Evolutionary conservation across 352 stramenopile species (phyloP).

Genomic region (Phytophthora agathidicida): DNA sequence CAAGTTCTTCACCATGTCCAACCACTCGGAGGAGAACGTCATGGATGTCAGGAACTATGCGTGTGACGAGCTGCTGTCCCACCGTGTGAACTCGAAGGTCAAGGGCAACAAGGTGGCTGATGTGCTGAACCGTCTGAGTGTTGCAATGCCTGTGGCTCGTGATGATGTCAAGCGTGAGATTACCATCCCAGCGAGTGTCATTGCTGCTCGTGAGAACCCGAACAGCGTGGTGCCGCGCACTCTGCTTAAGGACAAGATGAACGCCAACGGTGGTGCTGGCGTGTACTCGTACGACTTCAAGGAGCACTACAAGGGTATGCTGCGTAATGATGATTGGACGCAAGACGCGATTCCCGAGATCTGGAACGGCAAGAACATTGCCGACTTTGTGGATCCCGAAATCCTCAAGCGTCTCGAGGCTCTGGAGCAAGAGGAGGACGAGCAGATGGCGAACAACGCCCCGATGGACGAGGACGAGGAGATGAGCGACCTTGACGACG

Average conservation of each 20-base stretch:
- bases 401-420: constrained; percentile 96
- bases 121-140: constrained; percentile 96
- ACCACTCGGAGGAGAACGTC: constrained; percentile 97
- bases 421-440: constrained; percentile 97
- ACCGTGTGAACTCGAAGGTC: constrained; percentile 95
- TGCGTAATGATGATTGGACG: constrained; percentile 96
- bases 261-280: constrained; percentile 96
- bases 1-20: constrained; percentile 98
- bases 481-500: constrained; percentile 94
- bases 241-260: constrained; percentile 89
- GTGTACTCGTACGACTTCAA: constrained; percentile 98
- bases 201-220: constrained; percentile 75
- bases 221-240: constrained; percentile 44
- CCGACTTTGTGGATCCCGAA: constrained; percentile 98
- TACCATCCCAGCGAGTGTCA: constrained; percentile 94
- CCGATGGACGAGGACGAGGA: constrained; percentile 90
- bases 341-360: constrained; percentile 99
- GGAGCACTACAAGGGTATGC: constrained; percentile 96
- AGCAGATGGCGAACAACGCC: constrained; percentile 91
- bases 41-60: constrained; percentile 94
- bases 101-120: constrained; percentile 96
- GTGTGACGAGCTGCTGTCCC: constrained; percentile 95
- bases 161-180: constrained; percentile 92
- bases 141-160: constrained; percentile 94
- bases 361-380: constrained; percentile 99